A percentile compares a stretch with the other conserved stretches of the same genome.
Evolutionary conservation across 768 basidiomycete species (phyloP).

Genomic region (Tricholoma terreum): DNA sequence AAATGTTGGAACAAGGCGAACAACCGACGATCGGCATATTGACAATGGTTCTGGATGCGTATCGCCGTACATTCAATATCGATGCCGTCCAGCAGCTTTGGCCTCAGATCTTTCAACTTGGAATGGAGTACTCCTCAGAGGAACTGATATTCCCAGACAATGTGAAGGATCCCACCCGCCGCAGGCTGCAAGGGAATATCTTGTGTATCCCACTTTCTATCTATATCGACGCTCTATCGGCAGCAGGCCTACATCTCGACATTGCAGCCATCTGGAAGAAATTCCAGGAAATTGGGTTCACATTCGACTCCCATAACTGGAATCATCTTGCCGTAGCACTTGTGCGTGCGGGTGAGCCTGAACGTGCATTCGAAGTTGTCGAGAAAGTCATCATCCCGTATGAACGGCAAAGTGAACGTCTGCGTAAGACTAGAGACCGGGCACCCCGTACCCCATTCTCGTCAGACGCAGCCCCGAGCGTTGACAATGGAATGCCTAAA

Average conservation of each 20-base stretch:
- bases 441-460: conserved; percentile 39
- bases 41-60: conserved; percentile 66
- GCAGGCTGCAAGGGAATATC: conserved; percentile 41
- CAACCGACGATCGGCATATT: conserved; percentile 58
- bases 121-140: conserved; percentile 37
- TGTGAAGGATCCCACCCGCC: conserved; percentile 14
- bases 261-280: conserved; percentile 67
- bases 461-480: conserved; percentile 28
- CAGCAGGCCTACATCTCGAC: conserved; percentile 55
- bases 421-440: conserved; percentile 23
- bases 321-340: conserved; percentile 78
- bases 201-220: conserved; percentile 79
- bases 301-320: conserved; percentile 89
- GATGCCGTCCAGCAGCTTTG: conserved; percentile 61
- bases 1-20: conserved; percentile 52
- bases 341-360: conserved; percentile 75
- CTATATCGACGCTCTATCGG: conserved; percentile 72
- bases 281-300: conserved; percentile 60
- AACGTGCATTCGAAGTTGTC: conserved; percentile 78
- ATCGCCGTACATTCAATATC: conserved; percentile 56
- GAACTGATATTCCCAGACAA: conserved; percentile 29
- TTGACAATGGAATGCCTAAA: conserved; percentile 10
- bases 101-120: conserved; percentile 64
- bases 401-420: conserved; percentile 29
- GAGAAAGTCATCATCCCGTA: conserved; percentile 74